These are phyloP conservation scores for Exutisphaerella laricina DNA, from an alignment of 2,329 filamentous ascomycete species.

Conservation along the genomic window DNA sequence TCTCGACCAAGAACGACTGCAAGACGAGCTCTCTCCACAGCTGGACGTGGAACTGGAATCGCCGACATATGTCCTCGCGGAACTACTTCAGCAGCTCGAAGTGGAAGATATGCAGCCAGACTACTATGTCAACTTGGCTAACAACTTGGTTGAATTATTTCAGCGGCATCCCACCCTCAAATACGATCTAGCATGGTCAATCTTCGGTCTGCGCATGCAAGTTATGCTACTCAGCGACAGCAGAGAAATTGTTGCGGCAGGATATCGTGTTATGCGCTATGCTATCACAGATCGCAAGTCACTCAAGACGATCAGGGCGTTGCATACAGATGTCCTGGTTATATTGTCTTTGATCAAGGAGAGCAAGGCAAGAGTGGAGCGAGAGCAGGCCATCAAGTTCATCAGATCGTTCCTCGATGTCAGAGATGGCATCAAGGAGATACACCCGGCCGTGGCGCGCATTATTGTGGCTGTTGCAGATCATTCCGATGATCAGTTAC, in stretches of 20 bases:
- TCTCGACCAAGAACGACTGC: conserved; percentile 28
- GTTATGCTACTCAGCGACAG: conserved; percentile 94
- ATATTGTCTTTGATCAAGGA: conserved; percentile 92
- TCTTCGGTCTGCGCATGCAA: conserved; percentile 90
- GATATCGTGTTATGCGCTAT: conserved; percentile 88
- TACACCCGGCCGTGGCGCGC: conserved; percentile 79
- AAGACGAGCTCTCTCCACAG: conserved; percentile 45
- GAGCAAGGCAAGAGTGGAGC: conserved; percentile 91
- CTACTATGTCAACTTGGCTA: conserved; percentile 90
- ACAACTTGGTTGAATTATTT: conserved; percentile 92
- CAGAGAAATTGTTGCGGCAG: conserved; percentile 89
- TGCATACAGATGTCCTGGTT: conserved; percentile 90
- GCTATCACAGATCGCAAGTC: conserved; percentile 89
- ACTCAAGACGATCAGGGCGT: conserved; percentile 74
- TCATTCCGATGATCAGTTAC: conserved; percentile 74
- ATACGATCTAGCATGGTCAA: conserved; percentile 92
- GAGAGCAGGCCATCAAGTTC: conserved; percentile 95
- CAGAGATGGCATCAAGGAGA: conserved; percentile 81
- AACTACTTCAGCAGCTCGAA: conserved; percentile 86
- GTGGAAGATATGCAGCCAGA: conserved; percentile 81
- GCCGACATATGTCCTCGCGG: conserved; percentile 83
- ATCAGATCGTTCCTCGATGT: conserved; percentile 92
- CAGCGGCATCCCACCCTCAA: conserved; percentile 89
- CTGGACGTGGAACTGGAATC: conserved; percentile 70
- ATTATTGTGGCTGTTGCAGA: conserved; percentile 89